Base-by-base conservation (phyloP, 2,329 filamentous ascomycete genomes). In the Colletotrichum trifolii region DNA sequence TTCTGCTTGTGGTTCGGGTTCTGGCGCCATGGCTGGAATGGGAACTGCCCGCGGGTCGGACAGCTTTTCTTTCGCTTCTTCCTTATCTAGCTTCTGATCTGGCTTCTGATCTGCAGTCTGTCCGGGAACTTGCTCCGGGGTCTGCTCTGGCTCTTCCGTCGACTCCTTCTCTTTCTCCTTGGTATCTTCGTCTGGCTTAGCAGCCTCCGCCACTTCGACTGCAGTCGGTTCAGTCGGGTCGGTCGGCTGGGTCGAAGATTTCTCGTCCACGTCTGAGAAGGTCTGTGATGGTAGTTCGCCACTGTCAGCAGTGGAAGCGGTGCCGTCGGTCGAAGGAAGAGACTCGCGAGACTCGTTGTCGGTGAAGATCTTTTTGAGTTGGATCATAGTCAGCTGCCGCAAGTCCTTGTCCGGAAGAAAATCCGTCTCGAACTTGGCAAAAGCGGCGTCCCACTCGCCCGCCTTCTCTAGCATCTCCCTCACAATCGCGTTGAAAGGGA, bases 391-490 rank as follows among this genome's bases (percentile, higher is more conserved):
- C 66, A 99, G 82, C 72, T 96, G 89, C 67, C 94, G 88, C 73
- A 99, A 97, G 79, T 99, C 96, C 73, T 97, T 98, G 76, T 99
- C 96, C 0, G 95, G 95, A 71, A 99, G 91, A 78, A 95, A 99
- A 71, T 97, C 92, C 47, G 89, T 88, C 75, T 99, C 96, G 65
- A 99, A 98, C 59, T 96, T 91, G 60, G 89, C 85, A 79, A 99
- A 99, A 0, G 89, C 89, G 33, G 91, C 89, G 73, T 99, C 96
- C 96, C 96, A 99, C 69, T 94, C 93, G 17, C 94, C 89, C 4
- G 95, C 94, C 71, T 92, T 96, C 74, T 97, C 94, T 69, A 98
- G 89, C 83, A 97, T 96, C 60, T 93, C 91, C 69, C 95, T 89
- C 54, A 97, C 87, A 8, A 95, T 91, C 62, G 91, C 86, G 71